These are phyloP conservation scores for Lipomyces sp. DNA, from an alignment of 805 yeast genomes.

Conservation along the genomic window DNA sequence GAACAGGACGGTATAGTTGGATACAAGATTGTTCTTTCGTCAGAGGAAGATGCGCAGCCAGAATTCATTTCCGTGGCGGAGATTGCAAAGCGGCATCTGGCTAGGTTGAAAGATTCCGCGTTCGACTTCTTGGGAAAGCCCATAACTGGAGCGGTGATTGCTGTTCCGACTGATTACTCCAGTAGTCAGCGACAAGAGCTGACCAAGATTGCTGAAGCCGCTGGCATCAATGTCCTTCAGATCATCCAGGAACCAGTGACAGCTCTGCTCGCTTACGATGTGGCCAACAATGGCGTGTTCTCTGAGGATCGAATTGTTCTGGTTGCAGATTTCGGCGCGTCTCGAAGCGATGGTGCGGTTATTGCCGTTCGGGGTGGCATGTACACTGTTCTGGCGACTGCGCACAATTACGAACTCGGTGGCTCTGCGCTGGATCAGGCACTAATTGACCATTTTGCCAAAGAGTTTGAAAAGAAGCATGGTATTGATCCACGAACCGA, in stretches of 20 bases:
- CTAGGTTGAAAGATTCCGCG: slow-evolving; percentile 83
- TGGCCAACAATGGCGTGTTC: slow-evolving; percentile 35
- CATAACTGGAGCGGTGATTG: slow-evolving; percentile 81
- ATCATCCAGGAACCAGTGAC: slow-evolving; percentile 91
- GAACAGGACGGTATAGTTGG: slow-evolving; percentile 45
- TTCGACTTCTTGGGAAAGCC: slow-evolving; percentile 85
- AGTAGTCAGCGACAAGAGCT: slow-evolving; percentile 72
- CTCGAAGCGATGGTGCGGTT: slow-evolving; percentile 94
- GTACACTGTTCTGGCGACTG: slow-evolving; percentile 83
- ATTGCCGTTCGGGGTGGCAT: slow-evolving; percentile 93
- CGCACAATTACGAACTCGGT: slow-evolving; percentile 81
- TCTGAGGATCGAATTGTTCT: slow-evolving; percentile 75
- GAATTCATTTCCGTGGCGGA: slow-evolving; percentile 73
- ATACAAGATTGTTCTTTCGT: slow-evolving; percentile 26
- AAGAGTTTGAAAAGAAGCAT: slow-evolving; percentile 90
- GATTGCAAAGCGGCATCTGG: slow-evolving; percentile 80
- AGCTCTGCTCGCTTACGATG: slow-evolving; percentile 81
- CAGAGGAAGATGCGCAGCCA: slow-evolving; percentile 53
- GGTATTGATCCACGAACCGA: slow-evolving; percentile 78
- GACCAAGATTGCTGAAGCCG: slow-evolving; percentile 62
- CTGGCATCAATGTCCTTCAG: slow-evolving; percentile 82
- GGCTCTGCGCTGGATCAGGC: slow-evolving; percentile 85
- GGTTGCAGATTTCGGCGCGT: slow-evolving; percentile 96
- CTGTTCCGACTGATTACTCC: slow-evolving; percentile 88
- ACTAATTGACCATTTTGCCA: slow-evolving; percentile 81